phyloP scores from a whole-genome alignment of 75 land plant species.

The Selaginella moellendorffii region DNA sequence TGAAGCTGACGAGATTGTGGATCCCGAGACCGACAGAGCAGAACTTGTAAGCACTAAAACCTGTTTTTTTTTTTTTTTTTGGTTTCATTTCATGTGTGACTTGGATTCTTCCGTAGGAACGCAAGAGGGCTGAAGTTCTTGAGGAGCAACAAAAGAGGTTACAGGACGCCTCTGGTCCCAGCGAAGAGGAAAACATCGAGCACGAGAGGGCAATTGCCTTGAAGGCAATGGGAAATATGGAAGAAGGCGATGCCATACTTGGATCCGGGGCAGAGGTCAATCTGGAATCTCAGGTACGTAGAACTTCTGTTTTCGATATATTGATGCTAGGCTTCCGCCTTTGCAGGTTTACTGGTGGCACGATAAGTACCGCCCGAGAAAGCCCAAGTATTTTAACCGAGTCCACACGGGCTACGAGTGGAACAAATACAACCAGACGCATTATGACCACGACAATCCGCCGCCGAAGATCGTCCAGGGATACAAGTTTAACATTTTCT shows the following conservation, averaged over 20 bases:
- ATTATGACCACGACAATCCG: constrained; percentile 98
- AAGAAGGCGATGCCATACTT: constrained; percentile 91
- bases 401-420: constrained; percentile 99
- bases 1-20: constrained; percentile 76
- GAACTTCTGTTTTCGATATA: no score
- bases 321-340: not conserved
- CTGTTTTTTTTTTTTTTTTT: no score
- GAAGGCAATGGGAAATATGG: constrained; percentile 92
- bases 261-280: constrained; percentile 90
- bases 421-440: constrained; percentile 99
- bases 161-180: constrained; percentile 50
- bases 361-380: constrained; percentile 93
- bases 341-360: constrained; percentile 99
- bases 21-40: constrained; percentile 81
- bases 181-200: constrained; percentile 47
- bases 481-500: constrained; percentile 95
- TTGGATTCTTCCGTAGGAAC: constrained; percentile 31
- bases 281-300: constrained; percentile 94
- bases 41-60: constrained; percentile 41
- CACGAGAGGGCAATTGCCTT: constrained; percentile 44
- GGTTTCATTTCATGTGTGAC: constrained; percentile 1
- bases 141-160: constrained; percentile 62
- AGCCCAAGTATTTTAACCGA: constrained; percentile 97
- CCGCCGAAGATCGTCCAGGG: constrained; percentile 99
- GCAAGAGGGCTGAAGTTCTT: constrained; percentile 55